Evolutionary conservation across 768 basidiomycete genomes (phyloP).

Genomic region (Termitomyces sp.): DNA sequence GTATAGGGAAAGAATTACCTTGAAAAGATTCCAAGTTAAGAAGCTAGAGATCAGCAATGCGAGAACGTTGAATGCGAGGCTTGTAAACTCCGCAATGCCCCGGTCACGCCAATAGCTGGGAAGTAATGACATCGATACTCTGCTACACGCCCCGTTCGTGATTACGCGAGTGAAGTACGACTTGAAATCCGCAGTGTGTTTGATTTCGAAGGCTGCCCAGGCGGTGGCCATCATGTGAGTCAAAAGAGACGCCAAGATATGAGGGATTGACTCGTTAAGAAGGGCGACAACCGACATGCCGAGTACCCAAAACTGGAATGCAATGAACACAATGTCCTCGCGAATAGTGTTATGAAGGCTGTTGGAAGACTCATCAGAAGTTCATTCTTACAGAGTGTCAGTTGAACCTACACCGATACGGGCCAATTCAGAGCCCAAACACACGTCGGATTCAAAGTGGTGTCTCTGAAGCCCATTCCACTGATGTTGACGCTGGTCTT

Average conservation of each 20-base stretch:
- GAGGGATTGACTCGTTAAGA: conserved; percentile 78
- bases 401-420: conserved; percentile 51
- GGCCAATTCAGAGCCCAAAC: conserved; percentile 69
- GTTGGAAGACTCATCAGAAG: conserved; percentile 5
- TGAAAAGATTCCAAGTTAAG: conserved; percentile 72
- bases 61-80: conserved; percentile 57
- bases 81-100: conserved; percentile 57
- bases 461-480: conserved; percentile 30
- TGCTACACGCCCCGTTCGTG: conserved; percentile 62
- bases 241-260: conserved; percentile 68
- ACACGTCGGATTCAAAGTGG: conserved; percentile 45
- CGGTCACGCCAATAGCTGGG: conserved; percentile 65
- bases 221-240: conserved; percentile 72
- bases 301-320: conserved; percentile 78
- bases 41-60: conserved; percentile 59
- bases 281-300: conserved; percentile 74
- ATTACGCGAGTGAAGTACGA: conserved; percentile 52
- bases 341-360: conserved; percentile 73
- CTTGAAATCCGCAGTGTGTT: conserved; percentile 56
- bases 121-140: conserved; percentile 41
- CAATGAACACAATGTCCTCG: conserved; percentile 74
- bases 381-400: neutral
- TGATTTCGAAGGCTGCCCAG: conserved; percentile 71
- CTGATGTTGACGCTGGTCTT: conserved; percentile 28
- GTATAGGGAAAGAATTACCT: conserved; percentile 37